Conservation (phyloP, 192 early-diverging fungal species). For the Podila horticola region DNA sequence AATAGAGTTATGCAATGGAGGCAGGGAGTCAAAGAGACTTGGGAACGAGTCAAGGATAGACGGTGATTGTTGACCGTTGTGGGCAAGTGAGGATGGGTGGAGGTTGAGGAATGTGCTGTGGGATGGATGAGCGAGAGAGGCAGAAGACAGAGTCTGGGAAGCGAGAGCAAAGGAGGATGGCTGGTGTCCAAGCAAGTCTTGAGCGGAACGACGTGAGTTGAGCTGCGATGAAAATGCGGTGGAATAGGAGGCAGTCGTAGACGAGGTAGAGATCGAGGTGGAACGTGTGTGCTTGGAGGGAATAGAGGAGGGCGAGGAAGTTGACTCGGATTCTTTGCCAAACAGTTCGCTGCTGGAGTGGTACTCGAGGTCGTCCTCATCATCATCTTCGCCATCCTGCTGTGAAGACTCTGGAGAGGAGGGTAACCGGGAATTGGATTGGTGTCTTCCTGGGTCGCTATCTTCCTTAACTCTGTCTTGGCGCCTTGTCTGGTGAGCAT, state of each 20-base stretch:
- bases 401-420: not conserved
- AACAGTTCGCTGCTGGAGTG: conserved; percentile 37
- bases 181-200: not conserved
- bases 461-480: not conserved
- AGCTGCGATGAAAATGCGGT: not conserved
- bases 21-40: conserved; percentile 26
- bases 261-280: not conserved
- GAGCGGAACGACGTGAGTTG: not conserved
- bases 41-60: conserved; percentile 23
- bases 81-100: conserved; percentile 9
- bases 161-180: not conserved
- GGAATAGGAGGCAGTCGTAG: not conserved
- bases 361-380: conserved; percentile 25
- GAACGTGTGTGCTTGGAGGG: conserved; percentile 13
- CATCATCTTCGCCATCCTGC: conserved; percentile 8
- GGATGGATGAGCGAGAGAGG: not conserved
- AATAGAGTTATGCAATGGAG: conserved; percentile 11
- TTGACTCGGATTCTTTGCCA: not conserved
- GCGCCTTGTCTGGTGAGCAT: not conserved
- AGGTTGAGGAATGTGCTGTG: conserved; percentile 20
- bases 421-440: not conserved
- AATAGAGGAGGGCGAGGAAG: not conserved
- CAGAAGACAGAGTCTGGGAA: not conserved
- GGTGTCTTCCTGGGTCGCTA: not conserved
- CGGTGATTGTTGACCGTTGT: conserved; percentile 9